Base-by-base conservation (phyloP, 306 rosid genomes). In the Arachis stenosperma region DNA sequence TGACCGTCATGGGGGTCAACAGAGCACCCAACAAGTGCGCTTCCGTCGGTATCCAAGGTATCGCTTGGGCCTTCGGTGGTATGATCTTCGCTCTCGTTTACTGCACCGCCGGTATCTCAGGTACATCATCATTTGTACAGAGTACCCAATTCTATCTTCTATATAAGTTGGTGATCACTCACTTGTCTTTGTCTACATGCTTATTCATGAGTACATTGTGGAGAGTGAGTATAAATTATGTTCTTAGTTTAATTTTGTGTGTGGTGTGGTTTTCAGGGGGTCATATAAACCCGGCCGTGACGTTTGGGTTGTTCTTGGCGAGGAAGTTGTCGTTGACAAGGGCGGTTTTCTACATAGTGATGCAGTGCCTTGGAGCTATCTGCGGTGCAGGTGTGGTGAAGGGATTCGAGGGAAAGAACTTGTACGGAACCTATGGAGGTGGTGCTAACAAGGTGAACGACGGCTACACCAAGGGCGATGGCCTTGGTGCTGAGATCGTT, bases 31-130 rank as follows among this genome's bases (percentile, higher is more conserved):
- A 57, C 2, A 81, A 54, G 54, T 84, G 88, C 43, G 8, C 8
- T 5, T 29, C 74, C 1, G 88, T 84, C 0, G 88, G 88, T 9
- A 84, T 77, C 70, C 87, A 84, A 74, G 87, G 87, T 0, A 84
- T 84, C 9, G 87, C 87, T 65, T 84, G 87, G 87, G 69, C 87
- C 72, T 84, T 84, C 51, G 87, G 87, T 46, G 87, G 87, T 75
- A 84, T 84, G 87, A 84, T 84, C 76, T 84, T 84, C 46, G 88
- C 88, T 15, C 88, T 84, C 39, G 88, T 84, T 11, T 84, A 84
- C 74, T 81, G 81, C 73, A 84, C 88, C 15, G 88, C 88, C 15
- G 88, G 88, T 2, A 84, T 84, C 66, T 84, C 88, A 78, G 88
- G 88, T 84, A 6, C 44, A 22, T 22, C 27, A 22, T 22, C 27